Evolutionary conservation across 2,329 filamentous ascomycete genomes (phyloP).

Genomic region (Exophiala sp.): DNA sequence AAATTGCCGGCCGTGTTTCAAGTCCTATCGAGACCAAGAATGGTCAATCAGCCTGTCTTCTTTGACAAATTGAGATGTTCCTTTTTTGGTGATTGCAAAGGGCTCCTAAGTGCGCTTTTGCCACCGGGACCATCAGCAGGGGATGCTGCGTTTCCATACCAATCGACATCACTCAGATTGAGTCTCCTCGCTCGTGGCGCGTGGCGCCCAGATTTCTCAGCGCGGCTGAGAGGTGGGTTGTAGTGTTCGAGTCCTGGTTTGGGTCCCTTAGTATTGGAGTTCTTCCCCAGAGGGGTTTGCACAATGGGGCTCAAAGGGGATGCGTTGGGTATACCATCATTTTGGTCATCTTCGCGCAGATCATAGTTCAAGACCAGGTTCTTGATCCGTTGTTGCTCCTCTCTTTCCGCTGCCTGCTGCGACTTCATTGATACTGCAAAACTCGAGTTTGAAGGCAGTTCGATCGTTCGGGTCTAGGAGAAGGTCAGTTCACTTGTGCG

Average conservation of each 20-base stretch:
- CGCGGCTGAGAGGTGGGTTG: slow-evolving; percentile 34
- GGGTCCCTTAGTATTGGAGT: slow-evolving; percentile 35
- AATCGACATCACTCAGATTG: slow-evolving; percentile 95
- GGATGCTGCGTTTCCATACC: slow-evolving; percentile 58
- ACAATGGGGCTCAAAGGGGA: slow-evolving; percentile 41
- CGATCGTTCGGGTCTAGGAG: slow-evolving; percentile 78
- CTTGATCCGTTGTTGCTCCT: slow-evolving; percentile 98
- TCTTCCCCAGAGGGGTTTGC: slow-evolving; percentile 27
- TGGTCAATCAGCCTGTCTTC: slow-evolving; percentile 30
- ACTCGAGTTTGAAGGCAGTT: slow-evolving; percentile 78
- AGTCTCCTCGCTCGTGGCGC: slow-evolving; percentile 84
- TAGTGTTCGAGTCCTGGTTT: slow-evolving; percentile 42
- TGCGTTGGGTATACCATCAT: slow-evolving; percentile 63
- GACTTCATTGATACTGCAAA: slow-evolving; percentile 96
- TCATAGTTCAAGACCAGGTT: slow-evolving; percentile 96
- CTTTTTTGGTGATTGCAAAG: slow-evolving; percentile 7
- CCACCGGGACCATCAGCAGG: slow-evolving; percentile 1
- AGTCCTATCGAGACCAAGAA: slow-evolving; percentile 15
- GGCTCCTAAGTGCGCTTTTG: slow-evolving; percentile 8
- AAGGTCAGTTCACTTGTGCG: slow-evolving; percentile 12
- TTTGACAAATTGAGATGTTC: slow-evolving; percentile 10
- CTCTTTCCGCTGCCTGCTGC: slow-evolving; percentile 89
- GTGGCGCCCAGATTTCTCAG: slow-evolving; percentile 61
- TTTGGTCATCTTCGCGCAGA: slow-evolving; percentile 75
- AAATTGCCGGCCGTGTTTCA: slow-evolving; percentile 3